Evolutionary conservation across 306 rosid genomes (phyloP), one percentile per base, ranked within the genome.

Genomic region (Cucumis cinereus): DNA sequence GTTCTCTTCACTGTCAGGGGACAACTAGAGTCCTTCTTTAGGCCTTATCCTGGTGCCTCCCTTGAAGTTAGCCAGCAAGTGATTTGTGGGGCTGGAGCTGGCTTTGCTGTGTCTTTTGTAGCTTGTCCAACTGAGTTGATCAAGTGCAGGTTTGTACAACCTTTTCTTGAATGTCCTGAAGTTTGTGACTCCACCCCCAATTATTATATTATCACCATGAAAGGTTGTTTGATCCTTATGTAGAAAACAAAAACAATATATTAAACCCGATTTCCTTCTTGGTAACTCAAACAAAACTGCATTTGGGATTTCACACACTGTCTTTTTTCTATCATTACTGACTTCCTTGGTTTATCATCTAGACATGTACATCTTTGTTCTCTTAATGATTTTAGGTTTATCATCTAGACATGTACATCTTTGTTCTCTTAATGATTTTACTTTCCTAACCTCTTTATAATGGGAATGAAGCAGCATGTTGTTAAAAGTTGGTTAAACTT

Each of bases 61-160:
- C 98, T 90, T 72, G 86, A 92, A 8, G 79, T 92, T 58, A 78
- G 71, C 38, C 99, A 95, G 83, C 99, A 95, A 77, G 20, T 87
- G 22, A 20, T 89, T 77, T 85, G 90, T 81, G 98, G 98, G 75
- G 98, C 92, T 30, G 99, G 98, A 55, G 98, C 99, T 75, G 98
- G 99, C 62, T 22, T 90, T 74, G 95, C 97, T 15, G 99, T 95
- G 74, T 95, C 99, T 43, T 41, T 94, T 79, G 88, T 92, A 52
- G 98, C 96, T 78, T 90, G 98, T 83, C 97, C 97, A 30, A 94
- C 97, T 75, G 98, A 94, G 79, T 79, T 94, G 79, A 84, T 94
- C 87, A 94, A 94, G 84, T 94, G 98, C 92, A 94, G 98, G 98
- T 86, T 69, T 35, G 79, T 84, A 68, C 49, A 33, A 60, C 11